Percentiles rank a stretch among this genome's conserved stretches.
Evolutionary conservation across 2,329 filamentous ascomycete species (phyloP).

Genomic region (Aspergillus arachidicola): DNA sequence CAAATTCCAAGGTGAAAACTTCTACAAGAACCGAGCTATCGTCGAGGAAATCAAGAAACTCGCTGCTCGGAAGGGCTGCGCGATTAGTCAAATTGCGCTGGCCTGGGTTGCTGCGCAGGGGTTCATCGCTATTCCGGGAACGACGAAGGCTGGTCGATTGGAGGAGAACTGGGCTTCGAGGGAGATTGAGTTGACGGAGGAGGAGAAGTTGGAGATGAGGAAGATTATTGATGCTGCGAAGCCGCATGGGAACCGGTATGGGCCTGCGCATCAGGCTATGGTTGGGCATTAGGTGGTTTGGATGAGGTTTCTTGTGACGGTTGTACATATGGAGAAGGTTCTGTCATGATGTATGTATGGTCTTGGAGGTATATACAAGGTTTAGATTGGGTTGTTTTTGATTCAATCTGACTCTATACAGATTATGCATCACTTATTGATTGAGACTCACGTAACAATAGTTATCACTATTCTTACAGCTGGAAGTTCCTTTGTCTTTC

Average conservation of each 20-base stretch:
- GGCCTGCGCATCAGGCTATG: slow-evolving; percentile 24
- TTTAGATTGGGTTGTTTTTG: not conserved
- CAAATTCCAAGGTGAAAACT: slow-evolving; percentile 48
- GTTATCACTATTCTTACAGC: not conserved
- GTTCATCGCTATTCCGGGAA: slow-evolving; percentile 52
- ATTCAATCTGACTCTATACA: not conserved
- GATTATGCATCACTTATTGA: not conserved
- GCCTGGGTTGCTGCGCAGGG: slow-evolving; percentile 46
- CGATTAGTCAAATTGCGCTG: slow-evolving; percentile 40
- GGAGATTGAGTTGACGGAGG: slow-evolving; percentile 39
- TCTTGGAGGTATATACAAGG: not conserved
- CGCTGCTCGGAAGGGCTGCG: slow-evolving; percentile 38
- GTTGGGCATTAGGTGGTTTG: slow-evolving; percentile 24
- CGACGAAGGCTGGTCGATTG: slow-evolving; percentile 43
- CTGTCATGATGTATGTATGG: not conserved
- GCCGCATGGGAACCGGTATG: slow-evolving; percentile 41
- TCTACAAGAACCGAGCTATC: slow-evolving; percentile 48
- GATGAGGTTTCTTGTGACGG: not conserved
- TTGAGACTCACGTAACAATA: not conserved
- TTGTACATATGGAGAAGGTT: not conserved
- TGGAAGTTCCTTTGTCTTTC: not conserved
- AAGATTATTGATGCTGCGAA: slow-evolving; percentile 42
- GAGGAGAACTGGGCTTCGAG: slow-evolving; percentile 46
- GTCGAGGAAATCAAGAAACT: slow-evolving; percentile 47
- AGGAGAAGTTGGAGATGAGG: slow-evolving; percentile 45